Evolutionary conservation across 2,329 filamentous ascomycete species (phyloP), one percentile per base, ranked within the genome.

Genomic region (Neofusicoccum kwambonambiense): DNA sequence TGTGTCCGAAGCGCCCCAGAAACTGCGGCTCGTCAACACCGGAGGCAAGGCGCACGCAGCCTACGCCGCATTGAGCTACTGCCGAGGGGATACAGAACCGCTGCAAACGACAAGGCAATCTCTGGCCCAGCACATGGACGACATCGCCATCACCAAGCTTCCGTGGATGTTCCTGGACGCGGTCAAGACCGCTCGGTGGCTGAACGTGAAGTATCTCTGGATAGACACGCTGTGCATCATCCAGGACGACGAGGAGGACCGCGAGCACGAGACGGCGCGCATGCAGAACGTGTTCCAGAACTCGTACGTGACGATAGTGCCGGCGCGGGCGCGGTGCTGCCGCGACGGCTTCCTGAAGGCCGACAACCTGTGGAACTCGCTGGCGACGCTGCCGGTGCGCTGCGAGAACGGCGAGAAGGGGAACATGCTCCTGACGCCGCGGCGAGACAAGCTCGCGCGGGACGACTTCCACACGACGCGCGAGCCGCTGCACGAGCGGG

Each of bases 401-500:
- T 65, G 41, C 58, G 61, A 41, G 8, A 17, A 31, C 15, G 51
- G 42, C 22, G 42, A 15, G 13, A 65, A 12, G 12, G 47, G 39
- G 11, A 63, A 41, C 27, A 51, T 63, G 31, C 37, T 44, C n/a
- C 62, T 52, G 42, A 37, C 39, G n/a, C 34, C 39, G 35, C 44
- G 47, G 27, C 45, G 54, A 11, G 17, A 49, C 34, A 17, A 47
- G n/a, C 39, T 57, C 22, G 17, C 45, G 9, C 44, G 41, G 3
- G 34, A 56, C 42, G 35, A 45, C 13, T 42, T 12, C 27, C 31
- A 22, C 39, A 19, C 15, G 27, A 7, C 27, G 15, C 35, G 44
- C 1, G 64, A 65, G 44, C 58, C 58, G 5, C 57, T 44, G n/a
- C 41, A 65, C 17, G 54, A 62, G 27, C 27, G 63, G 6, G 63